Evolutionary conservation across 768 basidiomycete species (phyloP).

Genomic region (Porpolomopsis calyptriformis): DNA sequence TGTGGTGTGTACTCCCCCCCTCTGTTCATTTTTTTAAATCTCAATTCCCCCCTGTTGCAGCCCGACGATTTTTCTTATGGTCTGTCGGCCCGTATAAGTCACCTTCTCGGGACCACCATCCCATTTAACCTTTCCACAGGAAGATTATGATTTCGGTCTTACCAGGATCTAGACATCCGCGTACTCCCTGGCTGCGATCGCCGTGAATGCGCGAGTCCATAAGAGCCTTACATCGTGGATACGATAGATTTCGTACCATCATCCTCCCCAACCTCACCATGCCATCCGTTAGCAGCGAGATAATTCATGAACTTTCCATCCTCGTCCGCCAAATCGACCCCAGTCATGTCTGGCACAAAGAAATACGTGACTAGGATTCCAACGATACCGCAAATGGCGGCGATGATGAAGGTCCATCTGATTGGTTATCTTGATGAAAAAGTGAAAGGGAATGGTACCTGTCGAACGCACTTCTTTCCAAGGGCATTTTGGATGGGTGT

Average conservation of each 20-base stretch:
- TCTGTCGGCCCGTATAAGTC: no score
- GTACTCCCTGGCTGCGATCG: no score
- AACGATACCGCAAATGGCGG: conserved; percentile 53
- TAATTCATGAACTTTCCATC: conserved; percentile 53
- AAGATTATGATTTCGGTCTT: no score
- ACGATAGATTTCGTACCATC: conserved; percentile 18
- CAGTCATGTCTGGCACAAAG: conserved; percentile 59
- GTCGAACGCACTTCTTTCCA: conserved; percentile 40
- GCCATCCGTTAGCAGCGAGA: conserved; percentile 54
- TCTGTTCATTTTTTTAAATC: no score
- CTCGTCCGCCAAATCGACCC: conserved; percentile 55
- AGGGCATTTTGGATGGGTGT: conserved; percentile 58
- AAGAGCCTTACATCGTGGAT: no score
- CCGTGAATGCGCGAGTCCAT: no score
- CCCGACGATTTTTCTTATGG: no score
- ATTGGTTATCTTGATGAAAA: background rate
- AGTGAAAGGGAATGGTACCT: background rate
- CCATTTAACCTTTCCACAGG: no score
- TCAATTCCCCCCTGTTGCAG: no score
- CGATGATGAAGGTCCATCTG: conserved; percentile 61
- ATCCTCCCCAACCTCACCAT: conserved; percentile 51
- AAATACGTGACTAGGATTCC: conserved; percentile 60
- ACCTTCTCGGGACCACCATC: no score
- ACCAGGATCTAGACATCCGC: no score
- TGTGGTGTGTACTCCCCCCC: no score